Evolutionary conservation across 78 protist genomes (phyloP).

Genomic region (Cavenderia fasciculata): DNA sequence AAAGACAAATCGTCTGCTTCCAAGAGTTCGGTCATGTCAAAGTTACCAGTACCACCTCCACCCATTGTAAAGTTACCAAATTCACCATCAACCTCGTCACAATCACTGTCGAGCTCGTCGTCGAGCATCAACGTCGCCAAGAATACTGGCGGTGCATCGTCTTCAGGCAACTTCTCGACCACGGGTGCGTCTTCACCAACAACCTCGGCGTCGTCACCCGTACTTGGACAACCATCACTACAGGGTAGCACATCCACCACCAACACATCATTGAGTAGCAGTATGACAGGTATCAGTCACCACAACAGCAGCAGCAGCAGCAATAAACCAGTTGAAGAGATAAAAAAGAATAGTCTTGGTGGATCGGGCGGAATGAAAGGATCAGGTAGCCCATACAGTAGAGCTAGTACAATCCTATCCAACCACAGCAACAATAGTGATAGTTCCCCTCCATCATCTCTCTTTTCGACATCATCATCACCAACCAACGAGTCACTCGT

Average conservation of each 20-base stretch:
- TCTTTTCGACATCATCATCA: conserved; percentile 69
- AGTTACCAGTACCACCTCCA: conserved; percentile 11
- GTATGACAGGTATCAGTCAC: background rate
- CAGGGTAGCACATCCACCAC: background rate
- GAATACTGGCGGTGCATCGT: conserved; percentile 13
- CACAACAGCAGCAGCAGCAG: background rate
- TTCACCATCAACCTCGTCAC: background rate
- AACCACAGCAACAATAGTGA: conserved; percentile 6
- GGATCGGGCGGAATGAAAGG: background rate
- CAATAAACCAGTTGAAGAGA: background rate
- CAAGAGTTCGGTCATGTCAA: background rate
- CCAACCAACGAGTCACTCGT: conserved; percentile 62
- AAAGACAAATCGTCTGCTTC: background rate
- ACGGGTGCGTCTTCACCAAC: too few species aligned
- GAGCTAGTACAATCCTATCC: conserved; percentile 45
- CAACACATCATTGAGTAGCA: background rate
- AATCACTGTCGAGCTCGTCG: conserved; percentile 2
- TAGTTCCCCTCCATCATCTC: conserved; percentile 61
- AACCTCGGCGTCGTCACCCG: background rate
- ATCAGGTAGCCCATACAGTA: background rate
- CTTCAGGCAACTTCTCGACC: conserved; percentile 3
- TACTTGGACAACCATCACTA: background rate
- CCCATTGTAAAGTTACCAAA: conserved; percentile 12
- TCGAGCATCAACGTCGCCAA: background rate
- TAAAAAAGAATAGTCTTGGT: background rate